A percentile compares a stretch with the other conserved stretches of the same genome.
These are phyloP conservation scores for Vaccinium darrowii DNA, from an alignment of 148 eudicot species.

Conservation along the genomic window DNA sequence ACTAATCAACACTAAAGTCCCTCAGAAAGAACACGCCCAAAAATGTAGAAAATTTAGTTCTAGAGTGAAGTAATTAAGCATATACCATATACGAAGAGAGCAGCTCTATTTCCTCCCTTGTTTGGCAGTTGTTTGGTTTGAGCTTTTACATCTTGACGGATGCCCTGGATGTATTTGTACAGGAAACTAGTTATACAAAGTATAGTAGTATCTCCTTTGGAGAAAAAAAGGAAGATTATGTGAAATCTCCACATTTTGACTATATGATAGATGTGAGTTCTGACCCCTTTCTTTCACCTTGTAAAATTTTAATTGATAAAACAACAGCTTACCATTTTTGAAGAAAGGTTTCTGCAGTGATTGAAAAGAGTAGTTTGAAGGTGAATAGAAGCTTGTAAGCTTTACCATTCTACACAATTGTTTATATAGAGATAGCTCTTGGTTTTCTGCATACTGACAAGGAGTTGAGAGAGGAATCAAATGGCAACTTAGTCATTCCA, in stretches of 20 bases:
- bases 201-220: not conserved
- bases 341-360: conserved; percentile 9
- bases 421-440: conserved; percentile 18
- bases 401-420: not conserved
- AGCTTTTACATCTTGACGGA: conserved; percentile 18
- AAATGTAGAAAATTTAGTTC: too few species aligned
- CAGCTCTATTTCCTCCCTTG: conserved; percentile 45
- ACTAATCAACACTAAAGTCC: not conserved
- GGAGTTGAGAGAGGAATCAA: conserved; percentile 15
- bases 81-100: conserved; percentile 40
- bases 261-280: not conserved
- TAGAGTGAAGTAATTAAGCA: too few species aligned
- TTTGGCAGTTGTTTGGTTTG: conserved; percentile 18
- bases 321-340: conserved; percentile 21
- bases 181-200: not conserved
- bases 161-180: conserved; percentile 24
- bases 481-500: conserved; percentile 13
- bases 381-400: conserved; percentile 5
- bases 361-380: not conserved
- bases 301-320: not conserved
- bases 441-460: conserved; percentile 9
- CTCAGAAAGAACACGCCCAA: not conserved
- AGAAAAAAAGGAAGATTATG: too few species aligned
- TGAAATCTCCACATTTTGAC: not conserved
- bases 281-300: not conserved